Conservation (phyloP, 768 basidiomycete genomes). For the Terana coerulea region DNA sequence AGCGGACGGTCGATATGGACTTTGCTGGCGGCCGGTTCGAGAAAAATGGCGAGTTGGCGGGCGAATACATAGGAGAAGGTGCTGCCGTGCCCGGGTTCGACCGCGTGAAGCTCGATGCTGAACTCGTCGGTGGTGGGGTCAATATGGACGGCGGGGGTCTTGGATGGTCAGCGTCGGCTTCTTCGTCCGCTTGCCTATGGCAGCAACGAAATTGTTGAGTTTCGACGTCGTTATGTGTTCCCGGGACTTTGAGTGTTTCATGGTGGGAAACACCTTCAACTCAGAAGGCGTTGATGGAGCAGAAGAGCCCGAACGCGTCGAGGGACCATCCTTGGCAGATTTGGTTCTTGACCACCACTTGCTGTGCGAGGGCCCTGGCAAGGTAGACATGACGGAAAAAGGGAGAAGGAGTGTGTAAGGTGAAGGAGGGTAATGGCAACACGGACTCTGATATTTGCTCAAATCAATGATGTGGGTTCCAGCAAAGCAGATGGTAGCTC, state of each 20-base stretch:
- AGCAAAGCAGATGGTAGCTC: slow-evolving; percentile 2
- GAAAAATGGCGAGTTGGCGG: slow-evolving; percentile 24
- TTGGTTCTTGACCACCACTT: slow-evolving; percentile 35
- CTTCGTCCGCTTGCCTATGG: slow-evolving; percentile 62
- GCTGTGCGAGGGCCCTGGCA: slow-evolving; percentile 16
- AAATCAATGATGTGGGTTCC: slow-evolving; percentile 18
- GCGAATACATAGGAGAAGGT: slow-evolving; percentile 15
- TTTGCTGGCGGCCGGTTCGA: slow-evolving; percentile 45
- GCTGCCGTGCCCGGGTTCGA: slow-evolving; percentile 7
- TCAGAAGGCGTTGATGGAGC: slow-evolving; percentile 18
- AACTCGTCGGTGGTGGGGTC: slow-evolving; percentile 17
- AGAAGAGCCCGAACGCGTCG: slow-evolving; percentile 16
- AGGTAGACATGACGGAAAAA: slow-evolving; percentile 24
- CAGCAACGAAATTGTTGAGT: slow-evolving; percentile 59
- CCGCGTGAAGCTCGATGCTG: slow-evolving; percentile 11
- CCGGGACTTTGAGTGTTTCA: slow-evolving; percentile 17
- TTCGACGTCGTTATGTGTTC: slow-evolving; percentile 31
- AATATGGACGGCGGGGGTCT: slow-evolving; percentile 35
- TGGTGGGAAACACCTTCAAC: slow-evolving; percentile 17
- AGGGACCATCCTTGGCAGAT: slow-evolving; percentile 21
- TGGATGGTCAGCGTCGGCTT: slow-evolving; percentile 54
- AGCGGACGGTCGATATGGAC: slow-evolving; percentile 54
- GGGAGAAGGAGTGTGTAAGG: slow-evolving; percentile 22
- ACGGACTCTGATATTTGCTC: slow-evolving; percentile 13
- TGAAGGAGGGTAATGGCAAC: slow-evolving; percentile 16